phyloP scores from a whole-genome alignment of 2,329 filamentous ascomycete species.

The Raffaelea ambrosiae region DNA sequence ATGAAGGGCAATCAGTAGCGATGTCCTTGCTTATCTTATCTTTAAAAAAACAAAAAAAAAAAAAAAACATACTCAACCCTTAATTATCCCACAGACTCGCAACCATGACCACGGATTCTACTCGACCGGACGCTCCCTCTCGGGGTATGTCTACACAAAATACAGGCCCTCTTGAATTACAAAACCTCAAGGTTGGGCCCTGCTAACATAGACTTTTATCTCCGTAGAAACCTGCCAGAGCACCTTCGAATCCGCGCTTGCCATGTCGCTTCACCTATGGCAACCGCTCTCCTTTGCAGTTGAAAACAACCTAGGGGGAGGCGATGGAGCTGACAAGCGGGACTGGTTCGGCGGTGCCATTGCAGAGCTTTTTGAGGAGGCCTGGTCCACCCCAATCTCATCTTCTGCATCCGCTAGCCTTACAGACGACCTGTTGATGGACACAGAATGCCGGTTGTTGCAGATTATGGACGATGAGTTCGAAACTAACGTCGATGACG shows the following conservation, averaged over 20 bases:
- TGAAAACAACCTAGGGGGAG: constrained; percentile 79
- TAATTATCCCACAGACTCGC: neutral
- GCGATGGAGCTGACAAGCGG: constrained; percentile 75
- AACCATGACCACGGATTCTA: neutral
- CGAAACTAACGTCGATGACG: constrained; percentile 85
- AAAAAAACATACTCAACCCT: neutral
- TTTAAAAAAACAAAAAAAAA: constrained; percentile 2
- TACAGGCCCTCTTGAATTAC: neutral
- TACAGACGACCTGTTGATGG: constrained; percentile 54
- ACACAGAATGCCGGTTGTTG: constrained; percentile 76
- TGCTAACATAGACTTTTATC: neutral
- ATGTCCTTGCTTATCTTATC: constrained; percentile 11
- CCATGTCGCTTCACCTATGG: constrained; percentile 81
- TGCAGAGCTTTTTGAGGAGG: constrained; percentile 60
- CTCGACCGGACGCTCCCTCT: neutral
- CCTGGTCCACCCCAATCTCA: constrained; percentile 8
- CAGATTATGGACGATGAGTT: constrained; percentile 96
- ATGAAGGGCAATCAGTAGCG: too few relatives aligned
- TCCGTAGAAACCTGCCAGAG: constrained; percentile 49
- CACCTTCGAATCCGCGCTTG: constrained; percentile 79
- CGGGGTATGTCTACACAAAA: neutral
- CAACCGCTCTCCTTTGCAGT: constrained; percentile 80
- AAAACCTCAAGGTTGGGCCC: too few relatives aligned
- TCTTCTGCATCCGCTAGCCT: constrained; percentile 10
- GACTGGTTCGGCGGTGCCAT: constrained; percentile 93